Percentiles rank a stretch among this genome's conserved stretches.
These are phyloP conservation scores for Entrophospora sp. DNA, from an alignment of 192 early-diverging fungal genomes.

Conservation along the genomic window DNA sequence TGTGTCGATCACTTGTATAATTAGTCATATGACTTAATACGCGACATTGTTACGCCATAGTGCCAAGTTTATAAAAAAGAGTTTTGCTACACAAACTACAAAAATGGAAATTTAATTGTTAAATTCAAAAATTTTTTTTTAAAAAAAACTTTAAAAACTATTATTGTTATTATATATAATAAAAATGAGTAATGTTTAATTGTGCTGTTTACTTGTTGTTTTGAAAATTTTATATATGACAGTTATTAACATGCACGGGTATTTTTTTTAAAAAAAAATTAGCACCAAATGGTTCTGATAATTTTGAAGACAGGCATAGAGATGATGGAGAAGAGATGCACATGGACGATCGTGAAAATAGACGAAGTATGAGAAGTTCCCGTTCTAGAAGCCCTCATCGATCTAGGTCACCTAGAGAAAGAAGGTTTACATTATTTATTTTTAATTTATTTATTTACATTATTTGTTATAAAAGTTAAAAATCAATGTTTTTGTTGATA, in stretches of 20 bases:
- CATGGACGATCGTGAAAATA: not conserved
- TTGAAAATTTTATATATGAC: not conserved
- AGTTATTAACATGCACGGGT: too few relatives aligned
- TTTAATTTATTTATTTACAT: not conserved
- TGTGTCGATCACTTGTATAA: too few relatives aligned
- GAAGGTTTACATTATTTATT: not conserved
- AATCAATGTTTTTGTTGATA: not conserved
- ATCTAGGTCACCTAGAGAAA: not conserved
- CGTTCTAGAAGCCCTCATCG: not conserved
- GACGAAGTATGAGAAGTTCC: not conserved
- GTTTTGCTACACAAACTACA: not conserved
- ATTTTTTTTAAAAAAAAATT: too few relatives aligned
- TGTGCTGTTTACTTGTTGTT: not conserved
- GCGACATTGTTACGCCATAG: too few relatives aligned
- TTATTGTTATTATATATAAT: too few relatives aligned
- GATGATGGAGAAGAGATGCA: slow-evolving; percentile 16
- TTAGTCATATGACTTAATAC: too few relatives aligned
- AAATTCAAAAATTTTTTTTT: not conserved
- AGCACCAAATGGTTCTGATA: slow-evolving; percentile 17
- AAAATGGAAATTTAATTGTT: not conserved
- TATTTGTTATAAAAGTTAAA: not conserved
- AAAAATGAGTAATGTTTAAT: not conserved
- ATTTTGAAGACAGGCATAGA: slow-evolving; percentile 13
- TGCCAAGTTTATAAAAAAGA: too few relatives aligned
- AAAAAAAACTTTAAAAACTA: not conserved